phyloP scores from a whole-genome alignment of 257 asterid species.

The Gentiana straminea region DNA sequence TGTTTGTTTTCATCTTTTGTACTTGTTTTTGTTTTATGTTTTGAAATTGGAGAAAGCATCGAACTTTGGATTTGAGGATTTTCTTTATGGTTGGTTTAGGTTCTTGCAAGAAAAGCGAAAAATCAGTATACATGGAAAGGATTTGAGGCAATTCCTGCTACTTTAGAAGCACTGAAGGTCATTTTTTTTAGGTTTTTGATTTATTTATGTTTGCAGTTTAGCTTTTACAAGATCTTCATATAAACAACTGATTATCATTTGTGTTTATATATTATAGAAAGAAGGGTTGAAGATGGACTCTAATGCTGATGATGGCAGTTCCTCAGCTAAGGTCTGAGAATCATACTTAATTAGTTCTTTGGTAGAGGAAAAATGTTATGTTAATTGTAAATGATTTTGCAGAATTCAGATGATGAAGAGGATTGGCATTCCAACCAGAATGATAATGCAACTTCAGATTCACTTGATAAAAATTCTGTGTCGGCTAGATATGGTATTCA shows the following conservation, averaged over 20 bases:
- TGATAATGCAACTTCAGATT: conserved; percentile 34
- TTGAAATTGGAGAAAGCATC: background rate
- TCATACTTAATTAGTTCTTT: background rate
- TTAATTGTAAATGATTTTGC: background rate
- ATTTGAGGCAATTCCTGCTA: conserved; percentile 64
- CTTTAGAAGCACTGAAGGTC: conserved; percentile 68
- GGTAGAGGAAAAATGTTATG: background rate
- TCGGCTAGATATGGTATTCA: conserved; percentile 33
- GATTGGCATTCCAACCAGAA: conserved; percentile 48
- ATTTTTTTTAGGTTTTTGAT: background rate
- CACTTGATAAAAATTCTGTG: conserved; percentile 25
- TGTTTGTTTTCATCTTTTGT: background rate
- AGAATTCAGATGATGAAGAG: conserved; percentile 86
- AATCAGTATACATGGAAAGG: conserved; percentile 92
- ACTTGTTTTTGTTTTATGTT: background rate
- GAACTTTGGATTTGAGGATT: conserved; percentile 2
- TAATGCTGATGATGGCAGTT: conserved; percentile 39
- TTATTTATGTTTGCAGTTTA: no score
- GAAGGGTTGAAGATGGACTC: conserved; percentile 58
- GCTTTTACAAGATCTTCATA: no score
- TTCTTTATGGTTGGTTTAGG: conserved; percentile 28
- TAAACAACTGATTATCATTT: no score
- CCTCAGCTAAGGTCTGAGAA: conserved; percentile 35
- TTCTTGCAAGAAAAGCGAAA: conserved; percentile 77
- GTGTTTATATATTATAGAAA: conserved; percentile 21